Conservation (phyloP, 2,329 filamentous ascomycete species). For the Penicillium janthinellum region DNA sequence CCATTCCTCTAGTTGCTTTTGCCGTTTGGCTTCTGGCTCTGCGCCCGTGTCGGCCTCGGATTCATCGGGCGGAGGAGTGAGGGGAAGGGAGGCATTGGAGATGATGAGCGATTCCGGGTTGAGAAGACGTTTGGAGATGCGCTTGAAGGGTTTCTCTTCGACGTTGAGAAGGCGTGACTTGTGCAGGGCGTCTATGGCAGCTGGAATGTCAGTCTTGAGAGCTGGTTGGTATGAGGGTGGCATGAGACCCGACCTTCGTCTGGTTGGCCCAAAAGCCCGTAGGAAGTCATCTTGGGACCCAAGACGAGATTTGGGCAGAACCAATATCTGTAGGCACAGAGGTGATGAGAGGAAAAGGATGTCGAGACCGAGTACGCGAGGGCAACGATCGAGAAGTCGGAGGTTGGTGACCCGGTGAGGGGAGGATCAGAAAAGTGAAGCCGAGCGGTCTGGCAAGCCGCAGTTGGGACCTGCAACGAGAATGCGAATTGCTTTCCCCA, state of each 20-base stretch:
- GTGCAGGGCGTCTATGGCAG: conserved; percentile 71
- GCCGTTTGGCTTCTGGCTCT: conserved; percentile 51
- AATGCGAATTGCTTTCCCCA: conserved; percentile 14
- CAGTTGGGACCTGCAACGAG: not conserved
- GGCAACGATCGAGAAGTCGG: not conserved
- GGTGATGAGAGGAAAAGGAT: too few relatives aligned
- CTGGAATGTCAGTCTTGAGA: conserved; percentile 22
- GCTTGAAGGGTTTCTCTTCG: conserved; percentile 89
- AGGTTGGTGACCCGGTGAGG: conserved; percentile 3
- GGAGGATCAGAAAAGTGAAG: conserved; percentile 25
- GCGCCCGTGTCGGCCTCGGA: conserved; percentile 45
- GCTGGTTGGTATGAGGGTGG: conserved; percentile 6
- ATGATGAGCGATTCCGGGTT: conserved; percentile 66
- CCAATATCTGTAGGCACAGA: too few relatives aligned
- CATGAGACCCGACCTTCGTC: conserved; percentile 51
- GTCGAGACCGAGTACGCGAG: not conserved
- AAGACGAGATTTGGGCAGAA: too few relatives aligned
- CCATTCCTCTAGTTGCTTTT: conserved; percentile 58
- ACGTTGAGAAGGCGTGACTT: conserved; percentile 83
- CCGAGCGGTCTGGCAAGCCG: conserved; percentile 23
- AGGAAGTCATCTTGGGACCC: conserved; percentile 52
- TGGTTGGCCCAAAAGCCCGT: conserved; percentile 70
- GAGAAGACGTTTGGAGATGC: conserved; percentile 79
- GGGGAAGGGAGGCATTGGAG: conserved; percentile 57
- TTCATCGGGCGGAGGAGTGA: conserved; percentile 68